Conservation (phyloP, 805 yeast genomes). For the Kregervanrija pseudodelftensis region DNA sequence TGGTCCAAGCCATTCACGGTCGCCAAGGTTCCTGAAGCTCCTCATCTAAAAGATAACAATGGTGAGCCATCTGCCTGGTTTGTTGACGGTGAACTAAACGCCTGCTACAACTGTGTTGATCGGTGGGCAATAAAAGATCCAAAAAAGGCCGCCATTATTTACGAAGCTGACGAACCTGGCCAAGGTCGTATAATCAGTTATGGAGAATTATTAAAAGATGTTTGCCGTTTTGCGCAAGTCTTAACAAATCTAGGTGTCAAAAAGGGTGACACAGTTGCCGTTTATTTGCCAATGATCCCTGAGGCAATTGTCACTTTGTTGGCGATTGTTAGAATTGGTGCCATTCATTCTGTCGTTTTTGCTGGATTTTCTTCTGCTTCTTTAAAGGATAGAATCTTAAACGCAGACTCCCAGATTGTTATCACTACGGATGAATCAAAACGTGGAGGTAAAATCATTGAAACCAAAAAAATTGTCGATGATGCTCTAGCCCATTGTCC, state of each 20-base stretch:
- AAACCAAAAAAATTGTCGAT: slow-evolving; percentile 77
- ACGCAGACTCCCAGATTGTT: slow-evolving; percentile 64
- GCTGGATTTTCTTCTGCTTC: slow-evolving; percentile 79
- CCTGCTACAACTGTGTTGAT: slow-evolving; percentile 76
- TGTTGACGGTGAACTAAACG: slow-evolving; percentile 71
- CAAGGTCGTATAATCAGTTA: slow-evolving; percentile 58
- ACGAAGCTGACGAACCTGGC: slow-evolving; percentile 75
- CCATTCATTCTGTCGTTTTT: slow-evolving; percentile 77
- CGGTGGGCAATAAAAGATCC: slow-evolving; percentile 71
- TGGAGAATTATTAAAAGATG: slow-evolving; percentile 64
- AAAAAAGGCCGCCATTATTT: slow-evolving; percentile 64
- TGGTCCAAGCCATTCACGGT: slow-evolving; percentile 49
- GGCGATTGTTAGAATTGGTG: slow-evolving; percentile 78
- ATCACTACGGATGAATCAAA: slow-evolving; percentile 78
- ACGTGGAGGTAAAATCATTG: slow-evolving; percentile 77
- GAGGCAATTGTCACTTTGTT: slow-evolving; percentile 69
- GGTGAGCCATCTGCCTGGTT: slow-evolving; percentile 65
- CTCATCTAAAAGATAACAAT: slow-evolving; percentile 38
- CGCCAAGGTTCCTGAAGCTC: slow-evolving; percentile 36
- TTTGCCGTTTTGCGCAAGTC: slow-evolving; percentile 65
- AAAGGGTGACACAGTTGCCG: slow-evolving; percentile 83
- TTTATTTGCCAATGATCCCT: slow-evolving; percentile 81
- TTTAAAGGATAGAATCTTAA: slow-evolving; percentile 61
- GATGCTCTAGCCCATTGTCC: slow-evolving; percentile 68
- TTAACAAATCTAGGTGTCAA: slow-evolving; percentile 58